These are phyloP conservation scores for Pulveroboletus sp. DNA, from an alignment of 768 basidiomycete genomes.

Conservation along the genomic window DNA sequence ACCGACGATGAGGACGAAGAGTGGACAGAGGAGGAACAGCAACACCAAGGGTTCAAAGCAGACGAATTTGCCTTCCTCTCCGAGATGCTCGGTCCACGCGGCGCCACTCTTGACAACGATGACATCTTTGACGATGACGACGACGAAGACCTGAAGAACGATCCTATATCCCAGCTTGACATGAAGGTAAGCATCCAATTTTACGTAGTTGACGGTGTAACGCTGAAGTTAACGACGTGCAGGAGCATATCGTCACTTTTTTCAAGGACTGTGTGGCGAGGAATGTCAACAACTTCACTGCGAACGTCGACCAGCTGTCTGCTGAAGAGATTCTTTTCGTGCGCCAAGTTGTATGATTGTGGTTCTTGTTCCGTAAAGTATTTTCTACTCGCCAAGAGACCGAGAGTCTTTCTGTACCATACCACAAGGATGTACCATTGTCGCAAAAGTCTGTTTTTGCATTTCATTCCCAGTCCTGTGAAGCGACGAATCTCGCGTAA, in stretches of 20 bases:
- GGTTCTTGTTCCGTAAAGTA: neutral
- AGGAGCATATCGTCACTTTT: constrained; percentile 73
- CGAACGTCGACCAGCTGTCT: constrained; percentile 61
- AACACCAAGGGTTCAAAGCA: constrained; percentile 55
- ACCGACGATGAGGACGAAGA: constrained; percentile 89
- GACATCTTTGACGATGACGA: constrained; percentile 69
- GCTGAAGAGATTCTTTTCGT: constrained; percentile 73
- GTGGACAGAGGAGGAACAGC: constrained; percentile 89
- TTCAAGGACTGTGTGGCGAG: constrained; percentile 63
- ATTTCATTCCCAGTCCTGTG: neutral
- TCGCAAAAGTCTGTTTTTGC: neutral
- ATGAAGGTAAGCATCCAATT: constrained; percentile 48
- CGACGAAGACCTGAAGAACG: constrained; percentile 86
- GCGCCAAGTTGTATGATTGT: constrained; percentile 42
- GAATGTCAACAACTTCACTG: constrained; percentile 62
- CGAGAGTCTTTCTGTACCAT: constrained; percentile 3
- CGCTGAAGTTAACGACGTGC: constrained; percentile 1
- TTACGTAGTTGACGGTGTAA: constrained; percentile 14
- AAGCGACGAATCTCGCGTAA: neutral
- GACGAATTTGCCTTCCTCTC: constrained; percentile 86
- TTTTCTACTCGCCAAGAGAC: neutral
- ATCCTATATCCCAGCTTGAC: constrained; percentile 86
- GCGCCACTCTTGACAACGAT: constrained; percentile 73
- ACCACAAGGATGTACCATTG: constrained; percentile 7
- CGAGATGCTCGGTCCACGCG: constrained; percentile 75